Base-by-base conservation (phyloP, 2,329 filamentous ascomycete genomes). In the Fusarium graminum region DNA sequence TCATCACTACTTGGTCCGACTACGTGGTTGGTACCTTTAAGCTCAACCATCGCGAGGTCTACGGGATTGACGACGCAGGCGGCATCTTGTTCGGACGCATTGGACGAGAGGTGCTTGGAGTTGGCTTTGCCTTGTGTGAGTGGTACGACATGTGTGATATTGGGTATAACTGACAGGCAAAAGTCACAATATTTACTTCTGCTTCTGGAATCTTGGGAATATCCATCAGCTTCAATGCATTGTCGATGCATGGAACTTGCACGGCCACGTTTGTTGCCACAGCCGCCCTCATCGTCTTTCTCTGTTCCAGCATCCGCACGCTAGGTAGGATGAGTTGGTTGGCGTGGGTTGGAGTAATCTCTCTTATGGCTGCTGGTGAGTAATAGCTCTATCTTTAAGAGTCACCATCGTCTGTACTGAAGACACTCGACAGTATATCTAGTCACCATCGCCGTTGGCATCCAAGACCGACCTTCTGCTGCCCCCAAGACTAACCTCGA, bases 41-140 rank as follows among this genome's bases (percentile, higher is more conserved):
- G 68, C 67, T 82, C n/a, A 73, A 74, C 22, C 84, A 86, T 67
- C 79, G 78, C 2, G 77, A 82, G 40, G 81, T 86, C 3, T 86
- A 86, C 63, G 79, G 82, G 25, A 83, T 86, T 56, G 83, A 84
- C 50, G 84, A 86, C 63, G 83, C 80, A 2, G 84, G 83, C 25
- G 67, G 64, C 5, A 74, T 84, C 34, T 75, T 86, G n/a, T 82
- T 84, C 63, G 83, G 83, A 14, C 77, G 74, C 3, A 52, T 78
- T 6, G 82, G 83, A 1, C 77, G 80, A 7, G 80, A 81, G 52
- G 49, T 81, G 26, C 75, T 85, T 32, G 78, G 75, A 4, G 62
- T 68, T 41, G 68, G 72, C 14, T 76, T 78, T 55, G 70, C 73
- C 66, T 56, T 83, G 53, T 76, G 78, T 80, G 52, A 39, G 62